These are phyloP conservation scores for Fusarium buxicola DNA, from an alignment of 2,329 filamentous ascomycete species.

Conservation along the genomic window DNA sequence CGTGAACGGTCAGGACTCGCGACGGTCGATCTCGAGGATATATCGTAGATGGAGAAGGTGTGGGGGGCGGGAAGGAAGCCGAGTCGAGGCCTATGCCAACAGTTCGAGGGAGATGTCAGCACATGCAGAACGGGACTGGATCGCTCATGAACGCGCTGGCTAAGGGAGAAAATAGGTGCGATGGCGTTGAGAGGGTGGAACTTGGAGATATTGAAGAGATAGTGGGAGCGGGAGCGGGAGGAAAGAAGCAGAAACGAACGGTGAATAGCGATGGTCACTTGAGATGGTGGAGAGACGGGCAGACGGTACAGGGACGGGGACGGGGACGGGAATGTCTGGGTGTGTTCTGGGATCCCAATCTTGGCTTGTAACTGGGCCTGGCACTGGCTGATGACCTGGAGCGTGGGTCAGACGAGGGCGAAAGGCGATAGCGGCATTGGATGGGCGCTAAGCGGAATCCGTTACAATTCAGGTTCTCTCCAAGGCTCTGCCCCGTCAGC, in stretches of 20 bases:
- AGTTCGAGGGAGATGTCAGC: slow-evolving; percentile 38
- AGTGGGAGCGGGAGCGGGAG: slow-evolving; percentile 26
- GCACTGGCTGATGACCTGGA: slow-evolving; percentile 39
- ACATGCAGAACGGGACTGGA: slow-evolving; percentile 32
- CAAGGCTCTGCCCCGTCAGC: slow-evolving; percentile 24
- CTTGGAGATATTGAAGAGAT: slow-evolving; percentile 22
- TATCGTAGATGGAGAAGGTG: slow-evolving; percentile 31
- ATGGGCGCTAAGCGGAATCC: slow-evolving; percentile 46
- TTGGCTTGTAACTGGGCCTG: slow-evolving; percentile 29
- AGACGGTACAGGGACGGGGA: slow-evolving; percentile 39
- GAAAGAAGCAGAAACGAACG: slow-evolving; percentile 35
- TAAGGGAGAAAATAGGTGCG: slow-evolving; percentile 8
- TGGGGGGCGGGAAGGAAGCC: slow-evolving; percentile 34
- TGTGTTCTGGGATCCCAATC: slow-evolving; percentile 38
- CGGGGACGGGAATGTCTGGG: slow-evolving; percentile 36
- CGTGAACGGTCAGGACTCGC: slow-evolving; percentile 19
- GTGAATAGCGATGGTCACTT: slow-evolving; percentile 37
- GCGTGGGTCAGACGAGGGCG: slow-evolving; percentile 38
- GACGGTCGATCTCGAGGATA: slow-evolving; percentile 37
- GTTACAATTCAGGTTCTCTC: slow-evolving; percentile 37
- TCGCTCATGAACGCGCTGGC: slow-evolving; percentile 12
- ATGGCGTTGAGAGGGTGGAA: slow-evolving; percentile 6
- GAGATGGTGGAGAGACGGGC: slow-evolving; percentile 38
- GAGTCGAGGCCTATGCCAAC: slow-evolving; percentile 33
- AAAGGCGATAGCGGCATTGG: slow-evolving; percentile 45